phyloP scores from a whole-genome alignment of 1,139 yeast genomes.

The Hemisphaericaspora subhashii region DNA sequence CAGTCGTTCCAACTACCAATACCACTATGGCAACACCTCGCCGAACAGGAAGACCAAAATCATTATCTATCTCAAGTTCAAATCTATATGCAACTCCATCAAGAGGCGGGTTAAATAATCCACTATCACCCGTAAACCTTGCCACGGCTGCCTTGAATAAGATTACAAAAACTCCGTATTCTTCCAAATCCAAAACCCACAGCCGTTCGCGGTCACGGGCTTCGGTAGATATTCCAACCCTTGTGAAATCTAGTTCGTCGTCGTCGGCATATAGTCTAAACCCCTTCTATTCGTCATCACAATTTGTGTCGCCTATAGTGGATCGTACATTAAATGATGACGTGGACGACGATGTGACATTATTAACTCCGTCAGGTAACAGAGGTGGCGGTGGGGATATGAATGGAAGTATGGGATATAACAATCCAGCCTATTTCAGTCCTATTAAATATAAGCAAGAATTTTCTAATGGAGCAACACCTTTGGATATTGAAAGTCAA shows the following conservation, averaged over 20 bases:
- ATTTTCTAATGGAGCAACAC: constrained; percentile 29
- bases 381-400: neutral
- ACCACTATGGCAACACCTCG: constrained; percentile 31
- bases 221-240: constrained; percentile 31
- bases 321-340: constrained; percentile 28
- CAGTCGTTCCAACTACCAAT: constrained; percentile 15
- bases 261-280: constrained; percentile 25
- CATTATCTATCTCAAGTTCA: constrained; percentile 23
- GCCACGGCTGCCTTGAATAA: constrained; percentile 19
- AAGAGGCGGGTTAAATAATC: constrained; percentile 12
- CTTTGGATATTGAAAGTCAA: constrained; percentile 34
- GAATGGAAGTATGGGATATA: constrained; percentile 3
- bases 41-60: constrained; percentile 30
- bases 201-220: constrained; percentile 43
- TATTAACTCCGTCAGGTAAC: constrained; percentile 27
- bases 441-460: constrained; percentile 18
- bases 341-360: constrained; percentile 27
- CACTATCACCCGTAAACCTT: constrained; percentile 26
- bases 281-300: constrained; percentile 48
- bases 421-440: constrained; percentile 14
- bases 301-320: constrained; percentile 40
- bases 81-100: constrained; percentile 34
- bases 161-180: constrained; percentile 33
- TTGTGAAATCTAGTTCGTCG: constrained; percentile 13
- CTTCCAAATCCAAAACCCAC: constrained; percentile 29